These are phyloP conservation scores for Teunomyces atbi DNA, from an alignment of 805 yeast genomes.

Conservation along the genomic window DNA sequence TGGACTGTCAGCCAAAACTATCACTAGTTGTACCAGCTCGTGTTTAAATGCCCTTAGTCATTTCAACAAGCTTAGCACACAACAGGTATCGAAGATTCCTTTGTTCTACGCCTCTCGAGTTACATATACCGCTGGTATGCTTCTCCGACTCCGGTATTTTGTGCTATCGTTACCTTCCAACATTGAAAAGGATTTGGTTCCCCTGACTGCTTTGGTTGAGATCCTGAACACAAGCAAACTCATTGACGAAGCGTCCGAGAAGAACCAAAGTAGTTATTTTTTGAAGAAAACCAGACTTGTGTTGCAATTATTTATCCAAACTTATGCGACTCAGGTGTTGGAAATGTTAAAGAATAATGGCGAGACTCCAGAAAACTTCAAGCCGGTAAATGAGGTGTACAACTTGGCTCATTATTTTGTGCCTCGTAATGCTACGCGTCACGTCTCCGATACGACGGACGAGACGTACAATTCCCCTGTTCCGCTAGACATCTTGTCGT, in stretches of 20 bases:
- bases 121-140: constrained; percentile 64
- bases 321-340: constrained; percentile 56
- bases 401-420: constrained; percentile 2
- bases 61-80: constrained; percentile 43
- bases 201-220: constrained; percentile 41
- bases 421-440: background rate
- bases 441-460: background rate
- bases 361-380: constrained; percentile 12
- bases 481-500: constrained; percentile 38
- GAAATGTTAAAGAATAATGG: constrained; percentile 25
- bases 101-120: constrained; percentile 54
- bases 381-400: constrained; percentile 13
- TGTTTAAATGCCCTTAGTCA: constrained; percentile 52
- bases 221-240: constrained; percentile 29
- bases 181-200: constrained; percentile 45
- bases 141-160: constrained; percentile 54
- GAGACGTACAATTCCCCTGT: constrained; percentile 17
- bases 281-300: constrained; percentile 55
- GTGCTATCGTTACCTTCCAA: constrained; percentile 51
- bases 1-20: constrained; percentile 37
- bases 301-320: constrained; percentile 57
- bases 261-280: constrained; percentile 43
- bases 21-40: constrained; percentile 51
- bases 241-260: constrained; percentile 26
- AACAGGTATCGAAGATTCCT: constrained; percentile 56